Evolutionary conservation across 495 filamentous ascomycete genomes (phyloP).

Genomic region (Friedmanniomyces simplex): DNA sequence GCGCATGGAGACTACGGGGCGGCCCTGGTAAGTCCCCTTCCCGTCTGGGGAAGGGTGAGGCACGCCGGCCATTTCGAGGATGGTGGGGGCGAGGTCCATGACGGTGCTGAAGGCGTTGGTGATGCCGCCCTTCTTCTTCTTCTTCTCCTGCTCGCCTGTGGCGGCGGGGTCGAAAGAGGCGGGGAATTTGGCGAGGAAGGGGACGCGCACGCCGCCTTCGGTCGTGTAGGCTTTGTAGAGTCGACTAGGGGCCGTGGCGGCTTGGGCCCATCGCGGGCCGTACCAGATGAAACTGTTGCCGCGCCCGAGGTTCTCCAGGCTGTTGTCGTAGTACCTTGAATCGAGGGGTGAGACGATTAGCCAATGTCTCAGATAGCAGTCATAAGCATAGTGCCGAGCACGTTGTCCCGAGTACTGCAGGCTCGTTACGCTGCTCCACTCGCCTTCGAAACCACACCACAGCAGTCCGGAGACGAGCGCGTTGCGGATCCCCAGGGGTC

Average conservation of each 20-base stretch:
- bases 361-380: too few species aligned
- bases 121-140: conserved; percentile 30
- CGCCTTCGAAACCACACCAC: too few species aligned
- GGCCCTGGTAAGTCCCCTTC: conserved; percentile 39
- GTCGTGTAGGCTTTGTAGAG: conserved; percentile 54
- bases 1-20: conserved; percentile 49
- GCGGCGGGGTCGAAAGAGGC: conserved; percentile 15
- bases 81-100: conserved; percentile 53
- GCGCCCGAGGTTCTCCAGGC: conserved; percentile 50
- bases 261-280: conserved; percentile 53
- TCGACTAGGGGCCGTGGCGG: conserved; percentile 52
- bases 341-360: too few species aligned
- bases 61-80: conserved; percentile 52
- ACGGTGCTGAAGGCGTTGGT: conserved; percentile 50
- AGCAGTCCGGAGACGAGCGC: too few species aligned
- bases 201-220: conserved; percentile 50
- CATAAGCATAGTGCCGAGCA: too few species aligned
- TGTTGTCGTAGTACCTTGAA: conserved; percentile 50
- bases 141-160: too few species aligned
- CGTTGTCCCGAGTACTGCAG: too few species aligned
- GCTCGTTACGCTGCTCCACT: too few species aligned
- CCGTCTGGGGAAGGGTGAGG: conserved; percentile 42
- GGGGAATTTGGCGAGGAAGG: conserved; percentile 45
- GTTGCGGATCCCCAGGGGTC: too few species aligned
- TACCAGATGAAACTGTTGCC: conserved; percentile 57